phyloP scores from a whole-genome alignment of 1,139 yeast genomes.

The Blastobotrys petasosporus region DNA sequence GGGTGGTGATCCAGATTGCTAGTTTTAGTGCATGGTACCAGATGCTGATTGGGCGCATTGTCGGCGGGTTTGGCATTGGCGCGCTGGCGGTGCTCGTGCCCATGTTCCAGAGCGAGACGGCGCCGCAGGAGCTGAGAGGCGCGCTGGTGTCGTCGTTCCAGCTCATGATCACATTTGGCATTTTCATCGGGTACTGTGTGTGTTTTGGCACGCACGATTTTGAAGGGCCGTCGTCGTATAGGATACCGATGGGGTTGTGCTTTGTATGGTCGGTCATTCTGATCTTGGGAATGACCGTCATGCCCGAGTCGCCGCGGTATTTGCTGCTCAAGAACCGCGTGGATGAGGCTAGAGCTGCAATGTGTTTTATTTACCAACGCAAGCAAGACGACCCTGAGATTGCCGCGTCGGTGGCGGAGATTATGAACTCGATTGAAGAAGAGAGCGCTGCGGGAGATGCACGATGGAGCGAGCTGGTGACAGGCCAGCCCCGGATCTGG shows the following conservation, averaged over 20 bases:
- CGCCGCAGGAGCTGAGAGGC: slow-evolving; percentile 66
- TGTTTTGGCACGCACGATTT: slow-evolving; percentile 54
- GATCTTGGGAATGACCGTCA: slow-evolving; percentile 51
- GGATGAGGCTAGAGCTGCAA: slow-evolving; percentile 53
- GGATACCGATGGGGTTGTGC: slow-evolving; percentile 52
- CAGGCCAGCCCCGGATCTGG: slow-evolving; percentile 48
- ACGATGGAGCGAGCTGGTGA: slow-evolving; percentile 56
- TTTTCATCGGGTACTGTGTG: slow-evolving; percentile 60
- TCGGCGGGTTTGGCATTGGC: slow-evolving; percentile 63
- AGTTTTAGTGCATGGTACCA: slow-evolving; percentile 39
- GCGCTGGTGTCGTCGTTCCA: slow-evolving; percentile 62
- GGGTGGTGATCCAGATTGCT: slow-evolving; percentile 47
- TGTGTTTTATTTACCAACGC: slow-evolving; percentile 59
- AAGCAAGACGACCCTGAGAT: slow-evolving; percentile 54
- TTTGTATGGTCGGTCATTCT: slow-evolving; percentile 41
- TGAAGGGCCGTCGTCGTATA: slow-evolving; percentile 50
- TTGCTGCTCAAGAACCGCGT: slow-evolving; percentile 48
- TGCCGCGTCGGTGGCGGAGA: slow-evolving; percentile 50
- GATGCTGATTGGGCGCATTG: slow-evolving; percentile 40
- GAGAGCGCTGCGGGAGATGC: slow-evolving; percentile 60
- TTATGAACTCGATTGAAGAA: slow-evolving; percentile 56
- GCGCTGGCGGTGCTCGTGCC: slow-evolving; percentile 60
- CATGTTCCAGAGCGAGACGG: slow-evolving; percentile 61
- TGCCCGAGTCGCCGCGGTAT: slow-evolving; percentile 79
- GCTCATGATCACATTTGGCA: slow-evolving; percentile 61